A percentile compares a stretch with the other conserved stretches of the same genome.
These are phyloP conservation scores for Alternaria conjuncta DNA, from an alignment of 2,329 filamentous ascomycete species.

Conservation along the genomic window DNA sequence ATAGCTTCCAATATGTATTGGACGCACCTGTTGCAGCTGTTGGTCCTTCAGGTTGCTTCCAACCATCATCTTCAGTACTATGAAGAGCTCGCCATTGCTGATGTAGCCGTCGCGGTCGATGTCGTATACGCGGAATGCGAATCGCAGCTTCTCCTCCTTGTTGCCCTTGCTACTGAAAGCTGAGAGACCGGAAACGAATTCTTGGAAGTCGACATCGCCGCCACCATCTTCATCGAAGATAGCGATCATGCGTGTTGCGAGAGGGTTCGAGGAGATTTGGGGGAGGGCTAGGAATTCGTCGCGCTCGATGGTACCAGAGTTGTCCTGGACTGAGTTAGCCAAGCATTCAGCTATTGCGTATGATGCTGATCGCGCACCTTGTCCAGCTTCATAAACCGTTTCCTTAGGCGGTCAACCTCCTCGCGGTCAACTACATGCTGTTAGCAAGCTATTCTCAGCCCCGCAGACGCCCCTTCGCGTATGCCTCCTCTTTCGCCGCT, in stretches of 20 bases:
- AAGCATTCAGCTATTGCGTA: neutral
- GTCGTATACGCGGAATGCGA: conserved; percentile 99
- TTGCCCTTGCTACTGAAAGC: conserved; percentile 98
- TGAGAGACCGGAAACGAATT: conserved; percentile 93
- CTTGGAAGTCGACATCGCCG: conserved; percentile 97
- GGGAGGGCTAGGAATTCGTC: conserved; percentile 97
- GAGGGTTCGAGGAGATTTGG: conserved; percentile 96
- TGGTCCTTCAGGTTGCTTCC: conserved; percentile 99
- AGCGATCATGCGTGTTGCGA: conserved; percentile 98
- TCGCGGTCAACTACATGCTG: conserved; percentile 81
- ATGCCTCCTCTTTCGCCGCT: conserved; percentile 9
- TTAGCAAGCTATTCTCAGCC: conserved; percentile 39
- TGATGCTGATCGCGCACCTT: conserved; percentile 67
- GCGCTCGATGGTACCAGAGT: conserved; percentile 96
- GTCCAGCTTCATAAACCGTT: conserved; percentile 99
- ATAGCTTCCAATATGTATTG: neutral
- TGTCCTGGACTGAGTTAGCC: conserved; percentile 68
- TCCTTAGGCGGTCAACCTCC: conserved; percentile 92
- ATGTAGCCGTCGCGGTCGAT: conserved; percentile 99
- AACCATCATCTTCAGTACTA: conserved; percentile 99
- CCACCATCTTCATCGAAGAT: conserved; percentile 99
- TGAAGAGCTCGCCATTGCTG: conserved; percentile 98
- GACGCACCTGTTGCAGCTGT: conserved; percentile 80
- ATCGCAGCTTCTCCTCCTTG: conserved; percentile 97
- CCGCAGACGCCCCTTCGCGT: conserved; percentile 32